Evolutionary conservation across 208 protist species (phyloP), one percentile per base, ranked within the genome.

Genomic region (Trypanosoma brucei): DNA sequence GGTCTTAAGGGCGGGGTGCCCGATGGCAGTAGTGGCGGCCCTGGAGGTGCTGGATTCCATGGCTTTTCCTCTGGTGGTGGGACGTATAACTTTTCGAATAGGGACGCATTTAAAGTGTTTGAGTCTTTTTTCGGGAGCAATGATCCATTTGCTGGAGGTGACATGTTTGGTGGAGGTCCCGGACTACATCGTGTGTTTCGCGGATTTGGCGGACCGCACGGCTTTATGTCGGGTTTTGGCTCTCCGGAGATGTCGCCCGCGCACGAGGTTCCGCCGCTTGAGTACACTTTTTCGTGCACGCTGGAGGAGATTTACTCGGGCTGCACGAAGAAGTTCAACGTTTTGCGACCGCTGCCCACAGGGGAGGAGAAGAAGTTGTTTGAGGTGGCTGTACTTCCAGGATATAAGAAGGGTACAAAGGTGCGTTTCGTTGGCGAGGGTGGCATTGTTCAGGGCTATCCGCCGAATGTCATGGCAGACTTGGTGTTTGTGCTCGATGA

Each of bases 351-450:
- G 14, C 82, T 92, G 84, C 78, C 84, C 4, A 65, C 59, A n/a
- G 88, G 78, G 3, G 22, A 55, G 8, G 86, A 92, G 46, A 88
- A 92, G 63, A 97, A 97, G 56, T 59, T 90, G 56, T 88, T 98
- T 50, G 81, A 94, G 63, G 89, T 98, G 38, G 79, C 93, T 59
- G 92, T 98, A 59, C 72, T 92, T 70, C 96, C 97, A 0, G 97
- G 97, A 13, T 98, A 95, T 84, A 98, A 98, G 81, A 92, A 88
- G 62, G 97, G 97, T 37, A 98, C 97, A 22, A 99, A 99, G 79
- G 86, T 99, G 36, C 91, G 89, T 39, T 99, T 98, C 63, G 81
- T 86, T 61, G 66, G 78, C 4, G 88, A 96, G 55, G 91, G 91
- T 42, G 91, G 88, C 6, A 72, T 75, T 37, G 84, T 95, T 44